These are phyloP conservation scores for Colletotrichum truncatum DNA, from an alignment of 2,329 filamentous ascomycete genomes.

Conservation along the genomic window DNA sequence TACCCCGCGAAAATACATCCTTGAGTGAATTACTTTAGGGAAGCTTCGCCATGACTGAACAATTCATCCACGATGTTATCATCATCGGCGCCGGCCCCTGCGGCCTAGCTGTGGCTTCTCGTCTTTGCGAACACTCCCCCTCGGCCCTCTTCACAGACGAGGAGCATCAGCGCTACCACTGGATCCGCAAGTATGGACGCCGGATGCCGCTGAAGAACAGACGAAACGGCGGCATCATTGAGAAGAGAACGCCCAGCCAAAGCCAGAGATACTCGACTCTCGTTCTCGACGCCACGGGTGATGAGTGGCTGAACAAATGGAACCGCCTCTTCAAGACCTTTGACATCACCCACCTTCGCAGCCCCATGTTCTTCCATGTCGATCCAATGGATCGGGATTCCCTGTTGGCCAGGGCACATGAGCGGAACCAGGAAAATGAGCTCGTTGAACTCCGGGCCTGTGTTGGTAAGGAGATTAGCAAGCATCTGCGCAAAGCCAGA, in stretches of 20 bases:
- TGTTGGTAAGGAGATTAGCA: constrained; percentile 82
- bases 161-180: constrained; percentile 83
- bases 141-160: constrained; percentile 85
- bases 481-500: constrained; percentile 71
- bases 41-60: constrained; percentile 17
- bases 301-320: constrained; percentile 77
- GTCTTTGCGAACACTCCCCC: constrained; percentile 76
- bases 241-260: constrained; percentile 30
- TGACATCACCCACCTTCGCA: constrained; percentile 76
- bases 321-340: constrained; percentile 73
- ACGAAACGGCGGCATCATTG: constrained; percentile 47
- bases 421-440: constrained; percentile 67
- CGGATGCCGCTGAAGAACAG: constrained; percentile 66
- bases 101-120: constrained; percentile 77
- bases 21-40: not conserved
- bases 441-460: constrained; percentile 77
- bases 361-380: constrained; percentile 85
- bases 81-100: constrained; percentile 81
- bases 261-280: constrained; percentile 46
- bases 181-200: constrained; percentile 73
- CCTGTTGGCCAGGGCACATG: constrained; percentile 74
- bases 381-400: constrained; percentile 81
- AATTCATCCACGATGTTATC: constrained; percentile 68
- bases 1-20: not conserved
- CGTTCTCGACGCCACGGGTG: constrained; percentile 72